A percentile compares a stretch with the other conserved stretches of the same genome.
Evolutionary conservation across 2,329 filamentous ascomycete genomes (phyloP).

Genomic region (Orbilia brochopaga): DNA sequence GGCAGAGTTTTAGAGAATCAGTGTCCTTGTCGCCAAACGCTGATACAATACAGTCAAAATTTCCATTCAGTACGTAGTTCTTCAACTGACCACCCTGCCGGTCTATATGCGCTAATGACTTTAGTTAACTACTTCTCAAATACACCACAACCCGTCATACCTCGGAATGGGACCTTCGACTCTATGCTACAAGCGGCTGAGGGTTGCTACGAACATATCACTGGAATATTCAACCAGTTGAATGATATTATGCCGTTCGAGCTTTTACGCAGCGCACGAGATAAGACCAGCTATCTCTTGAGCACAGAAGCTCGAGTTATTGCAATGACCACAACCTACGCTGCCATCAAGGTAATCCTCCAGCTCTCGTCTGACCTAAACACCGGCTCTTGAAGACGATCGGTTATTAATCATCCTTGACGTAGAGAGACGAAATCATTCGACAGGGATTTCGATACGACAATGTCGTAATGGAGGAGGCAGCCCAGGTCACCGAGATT

Average conservation of each 20-base stretch:
- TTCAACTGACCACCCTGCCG: not conserved
- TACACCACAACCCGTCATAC: slow-evolving; percentile 84
- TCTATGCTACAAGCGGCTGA: slow-evolving; percentile 75
- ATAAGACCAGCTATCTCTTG: slow-evolving; percentile 94
- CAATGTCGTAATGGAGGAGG: slow-evolving; percentile 98
- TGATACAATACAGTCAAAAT: slow-evolving; percentile 8
- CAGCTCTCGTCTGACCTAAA: not conserved
- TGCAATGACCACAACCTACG: slow-evolving; percentile 98
- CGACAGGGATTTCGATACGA: slow-evolving; percentile 94
- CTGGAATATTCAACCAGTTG: slow-evolving; percentile 87
- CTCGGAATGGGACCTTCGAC: slow-evolving; percentile 69
- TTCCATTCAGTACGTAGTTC: slow-evolving; percentile 33
- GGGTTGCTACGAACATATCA: slow-evolving; percentile 86
- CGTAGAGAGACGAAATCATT: slow-evolving; percentile 79
- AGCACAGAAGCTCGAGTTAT: slow-evolving; percentile 96
- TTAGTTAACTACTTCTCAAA: slow-evolving; percentile 78
- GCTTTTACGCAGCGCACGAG: slow-evolving; percentile 82
- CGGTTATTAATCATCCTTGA: too few species aligned
- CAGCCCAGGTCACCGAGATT: slow-evolving; percentile 95
- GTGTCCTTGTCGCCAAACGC: slow-evolving; percentile 61
- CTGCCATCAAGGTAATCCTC: slow-evolving; percentile 73
- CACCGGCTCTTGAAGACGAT: slow-evolving; percentile 6
- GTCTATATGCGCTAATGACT: slow-evolving; percentile 10
- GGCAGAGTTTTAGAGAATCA: slow-evolving; percentile 78
- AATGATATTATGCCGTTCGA: slow-evolving; percentile 95